These are phyloP conservation scores for Mikania micrantha DNA, from an alignment of 129 eudicot species.

Conservation along the genomic window DNA sequence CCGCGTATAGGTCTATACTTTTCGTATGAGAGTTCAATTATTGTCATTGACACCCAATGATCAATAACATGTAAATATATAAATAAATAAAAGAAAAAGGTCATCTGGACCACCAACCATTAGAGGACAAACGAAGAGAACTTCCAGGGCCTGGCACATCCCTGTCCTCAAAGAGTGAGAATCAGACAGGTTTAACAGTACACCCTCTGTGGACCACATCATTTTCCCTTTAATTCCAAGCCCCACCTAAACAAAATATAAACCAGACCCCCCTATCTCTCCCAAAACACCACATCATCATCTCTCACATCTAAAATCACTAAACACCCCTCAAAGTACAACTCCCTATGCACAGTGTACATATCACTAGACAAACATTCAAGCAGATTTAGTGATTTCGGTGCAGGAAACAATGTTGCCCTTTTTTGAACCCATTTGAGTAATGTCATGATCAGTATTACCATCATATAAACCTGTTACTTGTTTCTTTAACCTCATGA, in stretches of 20 bases:
- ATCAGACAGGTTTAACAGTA: constrained; percentile 29
- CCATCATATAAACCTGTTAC: constrained; percentile 1
- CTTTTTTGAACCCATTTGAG: constrained; percentile 5
- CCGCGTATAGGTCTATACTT: too few relatives aligned
- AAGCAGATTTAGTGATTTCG: background rate
- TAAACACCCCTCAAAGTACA: constrained; percentile 1
- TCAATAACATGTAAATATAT: too few relatives aligned
- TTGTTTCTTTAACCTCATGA: background rate
- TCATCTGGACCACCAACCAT: constrained; percentile 4
- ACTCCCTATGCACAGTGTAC: constrained; percentile 8
- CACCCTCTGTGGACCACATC: constrained; percentile 47
- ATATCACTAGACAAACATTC: background rate
- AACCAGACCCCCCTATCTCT: constrained; percentile 5
- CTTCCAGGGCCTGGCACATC: constrained; percentile 27
- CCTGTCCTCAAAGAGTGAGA: constrained; percentile 29
- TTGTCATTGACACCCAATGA: too few relatives aligned
- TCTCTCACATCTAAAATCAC: background rate
- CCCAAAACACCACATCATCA: background rate
- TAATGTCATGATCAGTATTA: constrained; percentile 7
- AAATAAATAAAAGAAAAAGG: too few relatives aligned
- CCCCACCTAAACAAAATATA: constrained; percentile 34
- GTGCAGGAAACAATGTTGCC: background rate
- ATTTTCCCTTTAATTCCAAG: constrained; percentile 41
- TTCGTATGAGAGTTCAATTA: too few relatives aligned
- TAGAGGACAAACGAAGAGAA: constrained; percentile 25